These are phyloP conservation scores for Posidonia australis DNA, from an alignment of 106 monocot genomes.

Conservation along the genomic window DNA sequence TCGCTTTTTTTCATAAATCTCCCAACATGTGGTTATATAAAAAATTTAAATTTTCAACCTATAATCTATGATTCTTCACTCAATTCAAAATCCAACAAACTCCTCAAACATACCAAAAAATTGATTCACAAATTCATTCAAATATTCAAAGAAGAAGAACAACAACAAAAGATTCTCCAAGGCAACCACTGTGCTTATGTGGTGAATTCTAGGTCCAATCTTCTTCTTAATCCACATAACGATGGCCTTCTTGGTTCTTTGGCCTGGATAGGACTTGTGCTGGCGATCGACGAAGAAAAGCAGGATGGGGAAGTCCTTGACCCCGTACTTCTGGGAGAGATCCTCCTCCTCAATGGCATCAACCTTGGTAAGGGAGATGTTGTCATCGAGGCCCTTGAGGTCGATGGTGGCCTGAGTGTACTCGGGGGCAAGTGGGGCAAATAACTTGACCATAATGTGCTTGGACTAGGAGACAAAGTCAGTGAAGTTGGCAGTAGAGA, in stretches of 20 bases:
- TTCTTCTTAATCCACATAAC: constrained; percentile 95
- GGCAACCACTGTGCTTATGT: constrained; percentile 75
- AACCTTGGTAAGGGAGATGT: constrained; percentile 75
- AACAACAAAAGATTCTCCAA: no score
- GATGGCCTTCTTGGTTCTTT: constrained; percentile 61
- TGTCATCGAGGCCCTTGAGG: constrained; percentile 30
- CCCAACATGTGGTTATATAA: no score
- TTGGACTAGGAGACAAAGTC: constrained; percentile 37
- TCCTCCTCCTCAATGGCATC: constrained; percentile 93
- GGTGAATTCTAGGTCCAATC: constrained; percentile 64
- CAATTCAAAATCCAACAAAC: no score
- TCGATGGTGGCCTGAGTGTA: constrained; percentile 79
- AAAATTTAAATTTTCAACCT: no score
- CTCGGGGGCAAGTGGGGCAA: constrained; percentile 89
- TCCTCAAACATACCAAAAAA: no score
- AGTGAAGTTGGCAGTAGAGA: constrained; percentile 62
- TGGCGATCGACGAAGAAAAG: constrained; percentile 78
- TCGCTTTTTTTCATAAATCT: no score
- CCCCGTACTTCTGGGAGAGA: constrained; percentile 70
- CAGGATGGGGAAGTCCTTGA: constrained; percentile 89
- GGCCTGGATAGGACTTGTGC: constrained; percentile 45
- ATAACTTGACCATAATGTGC: constrained; percentile 96
- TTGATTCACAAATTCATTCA: no score
- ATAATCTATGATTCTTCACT: no score
- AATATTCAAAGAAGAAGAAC: no score